Percentiles rank a stretch among this genome's conserved stretches.
Conservation (phyloP, 2,329 filamentous ascomycete genomes). For the Cytospora leucostoma region DNA sequence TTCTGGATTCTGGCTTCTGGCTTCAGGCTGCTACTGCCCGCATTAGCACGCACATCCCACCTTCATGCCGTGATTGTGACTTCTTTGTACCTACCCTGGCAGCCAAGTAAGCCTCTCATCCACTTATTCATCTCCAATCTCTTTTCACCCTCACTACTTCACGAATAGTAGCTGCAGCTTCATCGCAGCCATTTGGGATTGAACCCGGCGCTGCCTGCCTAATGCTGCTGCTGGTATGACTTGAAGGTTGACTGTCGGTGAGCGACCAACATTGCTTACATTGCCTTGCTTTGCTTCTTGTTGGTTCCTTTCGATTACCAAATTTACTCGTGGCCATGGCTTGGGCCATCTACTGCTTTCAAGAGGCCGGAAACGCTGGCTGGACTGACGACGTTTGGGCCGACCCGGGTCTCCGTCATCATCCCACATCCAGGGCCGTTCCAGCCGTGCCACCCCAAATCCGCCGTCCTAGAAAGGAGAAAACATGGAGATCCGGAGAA, state of each 20-base stretch:
- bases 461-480: not conserved
- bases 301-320: constrained; percentile 1
- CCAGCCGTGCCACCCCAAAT: constrained; percentile 1
- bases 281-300: constrained; percentile 2
- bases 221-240: constrained; percentile 5
- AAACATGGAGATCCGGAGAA: constrained; percentile 12
- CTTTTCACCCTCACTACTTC: not conserved
- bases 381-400: constrained; percentile 2
- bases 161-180: constrained; percentile 19
- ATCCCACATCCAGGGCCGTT: constrained; percentile 8
- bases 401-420: constrained; percentile 1
- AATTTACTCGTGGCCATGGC: not conserved
- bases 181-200: constrained; percentile 11
- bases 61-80: constrained; percentile 9
- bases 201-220: constrained; percentile 3
- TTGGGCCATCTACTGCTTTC: constrained; percentile 1
- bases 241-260: constrained; percentile 17
- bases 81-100: not conserved
- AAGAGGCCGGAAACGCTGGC: constrained; percentile 3
- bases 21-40: not conserved
- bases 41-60: constrained; percentile 8
- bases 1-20: too few relatives aligned
- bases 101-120: not conserved
- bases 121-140: not conserved
- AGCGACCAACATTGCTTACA: constrained; percentile 21